Evolutionary conservation across 192 early-diverging fungal species (phyloP).

Genomic region (Podochytrium sp.): DNA sequence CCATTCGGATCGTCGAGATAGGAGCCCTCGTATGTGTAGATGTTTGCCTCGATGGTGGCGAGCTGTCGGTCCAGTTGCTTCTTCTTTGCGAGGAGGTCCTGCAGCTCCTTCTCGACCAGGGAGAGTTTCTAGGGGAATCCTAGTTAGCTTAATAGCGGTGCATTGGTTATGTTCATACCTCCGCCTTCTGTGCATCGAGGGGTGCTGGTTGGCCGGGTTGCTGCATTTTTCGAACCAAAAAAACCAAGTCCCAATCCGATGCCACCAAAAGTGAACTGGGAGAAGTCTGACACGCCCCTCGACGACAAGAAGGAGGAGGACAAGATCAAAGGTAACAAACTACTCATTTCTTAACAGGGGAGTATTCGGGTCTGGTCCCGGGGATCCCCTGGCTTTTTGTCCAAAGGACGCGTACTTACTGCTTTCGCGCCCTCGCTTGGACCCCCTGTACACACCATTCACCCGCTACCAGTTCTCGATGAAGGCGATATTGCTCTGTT

Average conservation of each 20-base stretch:
- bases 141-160: background rate
- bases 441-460: background rate
- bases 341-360: background rate
- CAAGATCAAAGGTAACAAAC: slow-evolving; percentile 69
- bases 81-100: slow-evolving; percentile 23
- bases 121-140: background rate
- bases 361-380: background rate
- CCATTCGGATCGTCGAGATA: slow-evolving; percentile 35
- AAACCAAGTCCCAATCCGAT: slow-evolving; percentile 39
- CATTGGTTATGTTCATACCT: slow-evolving; percentile 8
- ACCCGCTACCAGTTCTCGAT: slow-evolving; percentile 69
- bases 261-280: slow-evolving; percentile 95
- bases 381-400: background rate
- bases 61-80: slow-evolving; percentile 31
- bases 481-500: slow-evolving; percentile 90
- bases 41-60: slow-evolving; percentile 29
- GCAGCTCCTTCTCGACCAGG: slow-evolving; percentile 10
- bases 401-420: background rate
- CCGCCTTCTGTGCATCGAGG: slow-evolving; percentile 8
- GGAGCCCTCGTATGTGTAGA: slow-evolving; percentile 32
- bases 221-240: background rate
- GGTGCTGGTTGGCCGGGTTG: background rate
- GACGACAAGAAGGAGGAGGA: slow-evolving; percentile 85
- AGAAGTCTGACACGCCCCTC: slow-evolving; percentile 87
- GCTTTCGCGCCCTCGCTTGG: background rate